Evolutionary conservation across 768 basidiomycete species (phyloP).

Genomic region (Hirschioporus abietinus): DNA sequence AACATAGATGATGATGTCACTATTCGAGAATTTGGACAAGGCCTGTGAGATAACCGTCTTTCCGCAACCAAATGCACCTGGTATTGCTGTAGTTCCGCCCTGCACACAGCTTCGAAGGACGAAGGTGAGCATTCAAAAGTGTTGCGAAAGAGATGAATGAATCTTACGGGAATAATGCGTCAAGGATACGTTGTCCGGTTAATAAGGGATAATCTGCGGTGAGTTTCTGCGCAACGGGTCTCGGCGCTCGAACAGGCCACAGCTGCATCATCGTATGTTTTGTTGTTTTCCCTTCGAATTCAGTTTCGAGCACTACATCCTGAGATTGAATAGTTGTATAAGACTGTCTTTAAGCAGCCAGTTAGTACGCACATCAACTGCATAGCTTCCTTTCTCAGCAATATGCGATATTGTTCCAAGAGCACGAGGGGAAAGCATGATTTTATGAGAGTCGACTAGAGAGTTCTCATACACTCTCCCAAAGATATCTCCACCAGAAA

Average conservation of each 20-base stretch:
- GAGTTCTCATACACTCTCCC: conserved; percentile 97
- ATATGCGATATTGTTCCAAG: conserved; percentile 93
- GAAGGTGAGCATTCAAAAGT: conserved; percentile 7
- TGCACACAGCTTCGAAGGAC: conserved; percentile 69
- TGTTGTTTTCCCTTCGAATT: conserved; percentile 92
- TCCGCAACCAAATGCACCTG: conserved; percentile 97
- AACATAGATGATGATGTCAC: conserved; percentile 98
- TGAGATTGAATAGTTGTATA: conserved; percentile 24
- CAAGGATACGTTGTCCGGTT: conserved; percentile 95
- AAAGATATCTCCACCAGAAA: conserved; percentile 95
- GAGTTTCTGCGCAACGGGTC: conserved; percentile 93
- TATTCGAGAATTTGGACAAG: conserved; percentile 97
- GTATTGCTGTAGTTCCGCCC: conserved; percentile 95
- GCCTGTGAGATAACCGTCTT: conserved; percentile 99
- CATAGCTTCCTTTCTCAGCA: conserved; percentile 91
- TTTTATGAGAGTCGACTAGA: conserved; percentile 92
- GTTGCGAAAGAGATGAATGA: neutral
- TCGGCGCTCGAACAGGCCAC: conserved; percentile 98
- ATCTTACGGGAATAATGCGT: conserved; percentile 90
- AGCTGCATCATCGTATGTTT: conserved; percentile 96
- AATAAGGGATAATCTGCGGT: conserved; percentile 88
- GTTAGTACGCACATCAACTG: conserved; percentile 64
- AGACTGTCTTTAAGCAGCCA: neutral
- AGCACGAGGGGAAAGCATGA: conserved; percentile 91
- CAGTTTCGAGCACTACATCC: conserved; percentile 96